Evolutionary conservation across 2,329 filamentous ascomycete genomes (phyloP), one percentile per base, ranked within the genome.

Genomic region (Seiridium cupressi): DNA sequence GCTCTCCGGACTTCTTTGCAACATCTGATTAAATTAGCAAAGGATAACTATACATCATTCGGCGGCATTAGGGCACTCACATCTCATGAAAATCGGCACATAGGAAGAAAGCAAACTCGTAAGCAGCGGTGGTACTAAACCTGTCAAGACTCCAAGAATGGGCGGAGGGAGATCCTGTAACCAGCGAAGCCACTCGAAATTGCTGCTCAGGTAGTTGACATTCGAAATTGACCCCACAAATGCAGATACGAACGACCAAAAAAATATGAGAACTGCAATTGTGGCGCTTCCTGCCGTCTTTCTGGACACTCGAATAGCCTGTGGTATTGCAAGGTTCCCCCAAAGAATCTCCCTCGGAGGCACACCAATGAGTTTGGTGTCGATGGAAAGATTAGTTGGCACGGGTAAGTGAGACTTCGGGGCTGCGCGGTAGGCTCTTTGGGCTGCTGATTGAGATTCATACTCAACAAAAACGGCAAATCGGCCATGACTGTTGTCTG

Each of bases 391-490:
- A 47, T 55, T 61, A 5, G 51, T 7, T 38, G 61, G 55, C 5
- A 58, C 49, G 64, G 34, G 68, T 64, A 44, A 67, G 67, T 4
- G 61, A 58, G 36, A 70, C 63, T 54, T 73, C 63, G 55, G 34
- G 10, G 44, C 51, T 9, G 48, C 48, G 74, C 97, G 93, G 74
- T 84, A 96, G 32, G 94, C 93, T 60, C 84, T 81, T 73, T 99
- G 94, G 7, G 95, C 95, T 62, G 92, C 91, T 32, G 88, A 84
- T 71, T 96, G 91, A 3, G 85, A 87, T 64, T 86, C 84, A 70
- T 97, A 99, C 71, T 98, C 93, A 64, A 99, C 91, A 69, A 99
- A 98, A n/a, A 95, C 89, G 3, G 93, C 89, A 57, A 58, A 89
- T 79, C 65, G 84, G 82, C 57, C 49, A n/a, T 57, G 38, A 10